Conservation (phyloP, 305 asterid genomes). For the Solanum chacoense region DNA sequence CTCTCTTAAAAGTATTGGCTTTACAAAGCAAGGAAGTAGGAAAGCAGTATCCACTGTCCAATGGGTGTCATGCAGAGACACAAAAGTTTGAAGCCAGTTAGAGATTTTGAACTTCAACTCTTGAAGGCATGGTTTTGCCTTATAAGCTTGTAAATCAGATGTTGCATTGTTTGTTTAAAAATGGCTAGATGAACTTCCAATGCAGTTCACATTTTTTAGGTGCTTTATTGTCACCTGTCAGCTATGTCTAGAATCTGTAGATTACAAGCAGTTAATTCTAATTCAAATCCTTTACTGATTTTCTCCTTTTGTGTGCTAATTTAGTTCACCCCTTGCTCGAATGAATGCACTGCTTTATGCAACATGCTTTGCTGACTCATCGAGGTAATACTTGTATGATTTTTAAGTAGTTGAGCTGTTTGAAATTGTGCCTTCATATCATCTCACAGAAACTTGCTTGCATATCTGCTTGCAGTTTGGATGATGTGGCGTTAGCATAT, state of each 20-base stretch:
- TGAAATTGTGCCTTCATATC: background rate
- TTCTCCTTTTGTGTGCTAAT: slow-evolving; percentile 21
- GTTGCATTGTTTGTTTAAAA: background rate
- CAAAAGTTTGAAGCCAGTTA: background rate
- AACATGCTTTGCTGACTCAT: slow-evolving; percentile 69
- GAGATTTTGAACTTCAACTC: background rate
- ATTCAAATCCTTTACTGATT: background rate
- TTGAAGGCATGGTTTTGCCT: background rate
- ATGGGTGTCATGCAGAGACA: background rate
- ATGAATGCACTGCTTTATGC: slow-evolving; percentile 68
- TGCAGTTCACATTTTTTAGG: background rate
- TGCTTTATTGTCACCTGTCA: background rate
- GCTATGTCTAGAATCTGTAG: background rate
- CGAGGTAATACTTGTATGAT: slow-evolving; percentile 44
- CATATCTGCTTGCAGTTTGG: slow-evolving; percentile 38
- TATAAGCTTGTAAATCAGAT: background rate
- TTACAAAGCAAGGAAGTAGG: background rate
- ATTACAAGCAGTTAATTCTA: background rate
- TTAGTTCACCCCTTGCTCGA: slow-evolving; percentile 85
- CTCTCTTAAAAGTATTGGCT: background rate
- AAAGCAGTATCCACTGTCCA: background rate
- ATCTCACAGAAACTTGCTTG: background rate
- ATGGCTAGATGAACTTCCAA: background rate
- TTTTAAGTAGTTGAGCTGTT: background rate
- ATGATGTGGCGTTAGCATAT: slow-evolving; percentile 78